These are phyloP conservation scores for Cyberlindnera veronae DNA, from an alignment of 805 yeast species.

Conservation along the genomic window DNA sequence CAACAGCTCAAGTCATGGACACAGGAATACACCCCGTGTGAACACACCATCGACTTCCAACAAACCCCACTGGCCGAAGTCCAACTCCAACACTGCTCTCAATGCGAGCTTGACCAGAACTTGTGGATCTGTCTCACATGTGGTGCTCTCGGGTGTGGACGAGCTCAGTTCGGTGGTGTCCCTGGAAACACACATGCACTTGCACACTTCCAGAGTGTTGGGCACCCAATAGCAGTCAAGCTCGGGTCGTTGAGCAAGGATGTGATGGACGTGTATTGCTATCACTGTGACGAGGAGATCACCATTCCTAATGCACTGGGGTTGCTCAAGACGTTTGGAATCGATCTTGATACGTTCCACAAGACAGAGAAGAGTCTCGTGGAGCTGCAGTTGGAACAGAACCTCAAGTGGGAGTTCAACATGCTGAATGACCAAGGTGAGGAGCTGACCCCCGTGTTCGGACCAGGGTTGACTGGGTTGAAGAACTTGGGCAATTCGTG, in stretches of 20 bases:
- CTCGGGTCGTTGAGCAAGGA: conserved; percentile 81
- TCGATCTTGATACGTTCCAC: conserved; percentile 48
- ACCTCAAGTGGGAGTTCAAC: conserved; percentile 88
- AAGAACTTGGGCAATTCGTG: conserved; percentile 92
- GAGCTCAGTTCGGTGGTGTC: conserved; percentile 89
- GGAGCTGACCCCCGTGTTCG: conserved; percentile 61
- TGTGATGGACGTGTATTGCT: conserved; percentile 86
- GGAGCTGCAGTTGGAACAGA: conserved; percentile 90
- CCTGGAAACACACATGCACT: conserved; percentile 95
- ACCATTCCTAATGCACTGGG: conserved; percentile 56
- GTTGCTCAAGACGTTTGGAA: conserved; percentile 57
- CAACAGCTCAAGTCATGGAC: conserved; percentile 91
- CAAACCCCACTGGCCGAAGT: conserved; percentile 32
- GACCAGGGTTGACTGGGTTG: conserved; percentile 77
- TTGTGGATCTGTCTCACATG: conserved; percentile 91
- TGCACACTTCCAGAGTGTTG: conserved; percentile 53
- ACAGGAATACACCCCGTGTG: conserved; percentile 77
- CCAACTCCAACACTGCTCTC: conserved; percentile 44
- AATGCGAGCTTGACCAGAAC: conserved; percentile 68
- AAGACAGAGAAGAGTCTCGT: conserved; percentile 87
- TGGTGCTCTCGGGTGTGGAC: conserved; percentile 92
- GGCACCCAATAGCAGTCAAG: conserved; percentile 84
- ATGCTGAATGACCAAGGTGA: conserved; percentile 72
- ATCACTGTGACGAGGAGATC: conserved; percentile 84
- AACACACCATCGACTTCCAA: conserved; percentile 59